Conservation (phyloP, 2,329 filamentous ascomycete species). For the Paradendryphiella salina region DNA sequence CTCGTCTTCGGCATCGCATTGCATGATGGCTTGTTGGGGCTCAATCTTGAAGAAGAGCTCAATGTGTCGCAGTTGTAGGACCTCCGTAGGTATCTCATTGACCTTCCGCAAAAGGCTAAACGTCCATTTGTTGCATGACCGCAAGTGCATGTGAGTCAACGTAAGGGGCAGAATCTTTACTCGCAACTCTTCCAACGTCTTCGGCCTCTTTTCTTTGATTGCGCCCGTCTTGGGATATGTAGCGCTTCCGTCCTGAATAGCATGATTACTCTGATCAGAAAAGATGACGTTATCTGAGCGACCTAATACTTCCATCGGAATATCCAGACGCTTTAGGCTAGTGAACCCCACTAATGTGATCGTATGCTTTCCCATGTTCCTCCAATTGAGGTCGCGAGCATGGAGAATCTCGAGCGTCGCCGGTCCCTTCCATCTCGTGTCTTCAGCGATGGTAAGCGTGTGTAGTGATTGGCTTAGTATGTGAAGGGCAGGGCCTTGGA, state of each 20-base stretch:
- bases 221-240: neutral
- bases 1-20: slow-evolving; percentile 7
- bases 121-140: slow-evolving; percentile 16
- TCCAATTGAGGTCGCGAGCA: slow-evolving; percentile 7
- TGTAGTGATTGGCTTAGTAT: slow-evolving; percentile 14
- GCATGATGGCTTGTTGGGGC: slow-evolving; percentile 12
- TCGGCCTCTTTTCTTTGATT: neutral
- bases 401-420: slow-evolving; percentile 13
- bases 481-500: slow-evolving; percentile 9
- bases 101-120: slow-evolving; percentile 14
- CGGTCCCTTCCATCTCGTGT: slow-evolving; percentile 14
- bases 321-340: slow-evolving; percentile 11
- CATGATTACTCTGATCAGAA: neutral
- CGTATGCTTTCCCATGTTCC: slow-evolving; percentile 18
- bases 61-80: slow-evolving; percentile 11
- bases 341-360: slow-evolving; percentile 14
- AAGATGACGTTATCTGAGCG: slow-evolving; percentile 10
- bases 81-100: neutral
- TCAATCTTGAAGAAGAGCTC: slow-evolving; percentile 16
- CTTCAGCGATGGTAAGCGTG: slow-evolving; percentile 16
- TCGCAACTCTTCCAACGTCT: neutral
- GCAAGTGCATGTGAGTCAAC: slow-evolving; percentile 8
- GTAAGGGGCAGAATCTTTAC: slow-evolving; percentile 13
- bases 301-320: slow-evolving; percentile 14
- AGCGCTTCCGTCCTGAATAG: neutral